These are phyloP conservation scores for Phragmites australis DNA, from an alignment of 176 grass and related monocot species.

Conservation along the genomic window DNA sequence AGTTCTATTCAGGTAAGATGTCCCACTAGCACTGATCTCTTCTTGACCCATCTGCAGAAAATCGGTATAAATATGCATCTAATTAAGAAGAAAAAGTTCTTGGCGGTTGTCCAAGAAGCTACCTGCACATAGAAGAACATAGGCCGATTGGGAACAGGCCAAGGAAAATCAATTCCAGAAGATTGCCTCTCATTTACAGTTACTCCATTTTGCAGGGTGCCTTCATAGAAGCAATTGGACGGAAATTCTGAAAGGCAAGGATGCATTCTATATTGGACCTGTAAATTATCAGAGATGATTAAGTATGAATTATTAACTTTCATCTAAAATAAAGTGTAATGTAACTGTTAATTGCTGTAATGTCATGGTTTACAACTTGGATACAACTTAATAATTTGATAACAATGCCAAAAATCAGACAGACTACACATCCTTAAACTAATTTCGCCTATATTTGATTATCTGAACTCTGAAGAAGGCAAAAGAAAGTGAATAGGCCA, in stretches of 20 bases:
- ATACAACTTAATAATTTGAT: background rate
- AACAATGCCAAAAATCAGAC: background rate
- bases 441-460: conserved; percentile 5
- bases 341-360: background rate
- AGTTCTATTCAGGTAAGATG: conserved; percentile 97
- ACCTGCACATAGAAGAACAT: conserved; percentile 99
- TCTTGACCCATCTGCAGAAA: conserved; percentile 98
- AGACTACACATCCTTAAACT: background rate
- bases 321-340: conserved; percentile 11
- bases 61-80: conserved; percentile 12
- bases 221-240: conserved; percentile 99
- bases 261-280: conserved; percentile 99
- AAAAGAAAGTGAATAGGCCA: background rate
- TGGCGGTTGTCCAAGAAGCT: conserved; percentile 1
- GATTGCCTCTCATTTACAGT: conserved; percentile 94
- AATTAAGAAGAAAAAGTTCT: background rate
- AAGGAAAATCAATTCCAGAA: conserved; percentile 97
- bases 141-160: conserved; percentile 93
- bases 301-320: conserved; percentile 10
- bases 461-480: background rate
- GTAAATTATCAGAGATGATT: conserved; percentile 34
- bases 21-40: conserved; percentile 98
- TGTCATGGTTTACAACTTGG: conserved; percentile 1
- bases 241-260: conserved; percentile 97
- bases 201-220: conserved; percentile 98